Evolutionary conservation across 345 rosid genomes (phyloP).

Genomic region (Viola odorata): DNA sequence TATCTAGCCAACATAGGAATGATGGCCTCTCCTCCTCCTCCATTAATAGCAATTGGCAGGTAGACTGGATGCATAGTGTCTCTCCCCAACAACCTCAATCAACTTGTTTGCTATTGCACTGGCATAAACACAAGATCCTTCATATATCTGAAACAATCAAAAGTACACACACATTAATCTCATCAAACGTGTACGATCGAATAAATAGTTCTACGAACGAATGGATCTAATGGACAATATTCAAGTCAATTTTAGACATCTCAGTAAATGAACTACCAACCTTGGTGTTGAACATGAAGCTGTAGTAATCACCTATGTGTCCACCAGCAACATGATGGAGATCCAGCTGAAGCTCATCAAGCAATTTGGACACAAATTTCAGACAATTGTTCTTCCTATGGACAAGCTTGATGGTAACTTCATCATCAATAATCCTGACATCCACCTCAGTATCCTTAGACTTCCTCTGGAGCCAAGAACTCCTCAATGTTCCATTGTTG

Average conservation of each 20-base stretch:
- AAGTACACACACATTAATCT: neutral
- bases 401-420: conserved; percentile 77
- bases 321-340: conserved; percentile 90
- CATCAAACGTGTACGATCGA: too few species aligned
- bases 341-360: conserved; percentile 75
- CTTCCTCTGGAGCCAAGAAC: conserved; percentile 88
- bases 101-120: conserved; percentile 29
- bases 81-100: conserved; percentile 28
- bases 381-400: conserved; percentile 79
- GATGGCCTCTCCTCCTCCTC: neutral
- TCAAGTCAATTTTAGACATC: neutral
- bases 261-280: conserved; percentile 24
- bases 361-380: conserved; percentile 62
- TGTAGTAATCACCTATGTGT: conserved; percentile 68
- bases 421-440: conserved; percentile 76
- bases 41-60: conserved; percentile 10
- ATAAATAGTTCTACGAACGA: too few species aligned
- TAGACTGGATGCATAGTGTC: conserved; percentile 17
- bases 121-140: conserved; percentile 25
- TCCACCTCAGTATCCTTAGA: conserved; percentile 81
- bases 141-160: conserved; percentile 19
- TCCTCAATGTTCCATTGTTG: conserved; percentile 45
- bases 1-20: too few species aligned
- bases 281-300: conserved; percentile 82
- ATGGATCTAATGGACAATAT: too few species aligned